Base-by-base conservation (phyloP, 257 asterid species). In the Buddleja alternifolia region DNA sequence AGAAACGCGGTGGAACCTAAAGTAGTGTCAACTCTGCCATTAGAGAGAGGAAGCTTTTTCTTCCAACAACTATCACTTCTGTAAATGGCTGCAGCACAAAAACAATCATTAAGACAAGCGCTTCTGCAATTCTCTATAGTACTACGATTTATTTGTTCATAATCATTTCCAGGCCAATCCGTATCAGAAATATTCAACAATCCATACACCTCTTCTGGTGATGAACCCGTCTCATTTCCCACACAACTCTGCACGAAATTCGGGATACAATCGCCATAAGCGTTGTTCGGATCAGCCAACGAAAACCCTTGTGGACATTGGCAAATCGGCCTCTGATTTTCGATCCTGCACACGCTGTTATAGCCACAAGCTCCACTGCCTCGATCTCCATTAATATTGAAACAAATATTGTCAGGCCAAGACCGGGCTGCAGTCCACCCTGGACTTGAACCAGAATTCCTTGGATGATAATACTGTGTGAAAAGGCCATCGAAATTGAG, bases 11-110 rank as follows among this genome's bases (percentile, higher is more conserved):
- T 51, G n/a, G n/a, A n/a, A n/a, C n/a, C n/a, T n/a, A n/a, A n/a
- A n/a, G n/a, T n/a, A n/a, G n/a, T n/a, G n/a, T 83, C 86, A 2
- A 59, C 14, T 69, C 74, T 72, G 48, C 95, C 94, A 63, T 90
- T 86, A 4, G 94, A 84, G 29, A 88, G 75, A 2, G 96, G 96
- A 17, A 83, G 67, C 77, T 52, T 83, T 84, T 90, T 90, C 80
- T 86, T 88, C 94, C 95, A 88, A 56, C 97, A 90, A 68, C 60
- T 77, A 6, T 61, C 46, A 25, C 0, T 0, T 50, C 84, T 74
- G 71, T 37, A 74, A 45, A 88, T 69, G 0, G 89, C 64, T 14
- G 58, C 92, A 19, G 63, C 78, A n/a, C 96, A 88, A 15, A 90
- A 59, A 70, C 90, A 84, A 66, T 88, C 97, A n/a, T n/a, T n/a